phyloP scores from a whole-genome alignment of 768 basidiomycete species.

The Auricularia sp. region DNA sequence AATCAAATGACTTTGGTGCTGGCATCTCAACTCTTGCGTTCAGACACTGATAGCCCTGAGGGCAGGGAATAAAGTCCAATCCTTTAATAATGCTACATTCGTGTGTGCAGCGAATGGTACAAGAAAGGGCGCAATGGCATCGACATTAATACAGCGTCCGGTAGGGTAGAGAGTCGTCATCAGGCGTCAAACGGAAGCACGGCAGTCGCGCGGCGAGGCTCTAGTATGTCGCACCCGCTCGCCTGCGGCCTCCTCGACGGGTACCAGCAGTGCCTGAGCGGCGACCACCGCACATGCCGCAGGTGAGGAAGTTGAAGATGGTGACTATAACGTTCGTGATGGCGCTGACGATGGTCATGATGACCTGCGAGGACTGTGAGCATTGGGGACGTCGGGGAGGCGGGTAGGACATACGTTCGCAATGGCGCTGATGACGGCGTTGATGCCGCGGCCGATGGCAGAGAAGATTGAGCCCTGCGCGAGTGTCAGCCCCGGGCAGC shows the following conservation, averaged over 20 bases:
- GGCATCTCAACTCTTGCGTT: too few species aligned
- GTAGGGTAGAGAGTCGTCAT: too few species aligned
- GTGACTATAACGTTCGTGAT: constrained; percentile 1
- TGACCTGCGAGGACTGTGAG: not conserved
- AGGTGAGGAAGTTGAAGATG: not conserved
- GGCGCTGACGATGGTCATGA: not conserved
- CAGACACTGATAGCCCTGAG: too few species aligned
- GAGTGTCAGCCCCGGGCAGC: not conserved
- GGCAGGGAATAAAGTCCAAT: too few species aligned
- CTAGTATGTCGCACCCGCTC: not conserved
- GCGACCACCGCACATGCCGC: not conserved
- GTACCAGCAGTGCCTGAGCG: not conserved
- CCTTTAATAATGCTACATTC: too few species aligned
- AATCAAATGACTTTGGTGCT: too few species aligned
- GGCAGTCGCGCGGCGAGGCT: not conserved
- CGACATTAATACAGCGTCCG: too few species aligned
- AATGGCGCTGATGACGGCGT: constrained; percentile 14
- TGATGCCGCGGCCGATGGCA: constrained; percentile 14
- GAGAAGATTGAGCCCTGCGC: constrained; percentile 13
- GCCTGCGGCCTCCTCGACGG: not conserved
- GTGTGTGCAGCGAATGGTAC: too few species aligned
- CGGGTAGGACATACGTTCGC: constrained; percentile 4
- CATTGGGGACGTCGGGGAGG: not conserved
- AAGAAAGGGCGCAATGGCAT: too few species aligned
- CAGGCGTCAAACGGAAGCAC: too few species aligned